Base-by-base conservation (phyloP, 805 yeast species). In the Brettanomyces bruxellensis region DNA sequence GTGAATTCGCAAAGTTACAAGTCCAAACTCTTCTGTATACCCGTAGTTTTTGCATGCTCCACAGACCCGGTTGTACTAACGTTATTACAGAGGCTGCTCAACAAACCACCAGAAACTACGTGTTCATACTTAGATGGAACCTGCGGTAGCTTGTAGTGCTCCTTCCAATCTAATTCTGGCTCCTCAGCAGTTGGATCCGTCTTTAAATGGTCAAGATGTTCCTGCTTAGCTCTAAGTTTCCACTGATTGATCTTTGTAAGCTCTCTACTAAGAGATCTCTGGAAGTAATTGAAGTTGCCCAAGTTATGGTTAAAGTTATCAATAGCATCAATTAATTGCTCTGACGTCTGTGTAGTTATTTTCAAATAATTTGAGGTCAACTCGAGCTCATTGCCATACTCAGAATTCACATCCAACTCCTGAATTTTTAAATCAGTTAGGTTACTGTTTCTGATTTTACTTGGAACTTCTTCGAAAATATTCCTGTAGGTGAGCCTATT, bases 261-360 rank as follows among this genome's bases (percentile, higher is more conserved):
- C 61, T 86, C 95, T 61, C 88, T 76, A 42, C 80, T 75, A 49
- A 78, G 70, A 56, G 78, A 82, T 69, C 95, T 79, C 68, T 85
- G 93, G 70, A 78, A 84, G 67, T 82, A 85, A 70, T 84, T 83
- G 72, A 83, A 81, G 66, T 81, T 85, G 54, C 83, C 81, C 62
- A 83, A 86, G 61, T 83, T 89, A 62, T 81, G 81, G 68, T 81
- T 82, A 68, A 78, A 80, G 43, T 83, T 80, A 63, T 86, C 93
- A 38, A 86, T 73, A 44, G 86, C 77, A 50, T 78, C 81, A 59
- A 78, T 73, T 53, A 85, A 70, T 41, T 75, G 75, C 59, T 84
- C 90, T 49, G 80, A 76, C 51, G 70, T 71, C 50, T 67, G 65
- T 40, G 53, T 54, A 35, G 73, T 65, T 14, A 70, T 62, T 49